A percentile compares a stretch with the other conserved stretches of the same genome.
These are phyloP conservation scores for Paramecium primaurelia DNA, from an alignment of 73 alveolate genomes.

Conservation along the genomic window DNA sequence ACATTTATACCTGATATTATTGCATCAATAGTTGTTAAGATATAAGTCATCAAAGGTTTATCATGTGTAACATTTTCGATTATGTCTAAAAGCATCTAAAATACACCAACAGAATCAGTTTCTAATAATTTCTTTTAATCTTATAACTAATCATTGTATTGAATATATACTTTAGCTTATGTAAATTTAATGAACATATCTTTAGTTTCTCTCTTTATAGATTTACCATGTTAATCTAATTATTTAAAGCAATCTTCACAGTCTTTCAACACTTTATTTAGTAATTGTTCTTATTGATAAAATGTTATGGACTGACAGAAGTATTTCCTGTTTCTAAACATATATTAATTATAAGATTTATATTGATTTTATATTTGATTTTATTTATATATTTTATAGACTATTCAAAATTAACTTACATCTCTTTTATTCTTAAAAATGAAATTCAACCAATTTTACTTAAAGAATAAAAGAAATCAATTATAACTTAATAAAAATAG, in stretches of 20 bases:
- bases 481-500: no score
- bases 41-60: conserved; percentile 33
- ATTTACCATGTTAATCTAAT: conserved; percentile 30
- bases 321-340: not conserved
- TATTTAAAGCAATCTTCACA: conserved; percentile 3
- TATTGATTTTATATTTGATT: not conserved
- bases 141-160: not conserved
- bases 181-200: conserved; percentile 43
- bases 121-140: conserved; percentile 17
- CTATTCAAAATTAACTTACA: not conserved
- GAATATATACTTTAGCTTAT: not conserved
- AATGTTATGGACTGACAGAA: conserved; percentile 18
- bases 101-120: conserved; percentile 39
- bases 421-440: not conserved
- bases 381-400: not conserved
- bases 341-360: not conserved
- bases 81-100: conserved; percentile 15
- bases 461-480: not conserved
- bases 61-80: conserved; percentile 19
- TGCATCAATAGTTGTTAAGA: not conserved
- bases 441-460: not conserved
- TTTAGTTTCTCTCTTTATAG: not conserved
- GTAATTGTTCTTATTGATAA: not conserved
- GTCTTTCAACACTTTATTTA: not conserved
- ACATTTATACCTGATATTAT: conserved; percentile 2